Evolutionary conservation across 345 rosid species (phyloP), one percentile per base, ranked within the genome.

Genomic region (Crucihimalaya himalaica): DNA sequence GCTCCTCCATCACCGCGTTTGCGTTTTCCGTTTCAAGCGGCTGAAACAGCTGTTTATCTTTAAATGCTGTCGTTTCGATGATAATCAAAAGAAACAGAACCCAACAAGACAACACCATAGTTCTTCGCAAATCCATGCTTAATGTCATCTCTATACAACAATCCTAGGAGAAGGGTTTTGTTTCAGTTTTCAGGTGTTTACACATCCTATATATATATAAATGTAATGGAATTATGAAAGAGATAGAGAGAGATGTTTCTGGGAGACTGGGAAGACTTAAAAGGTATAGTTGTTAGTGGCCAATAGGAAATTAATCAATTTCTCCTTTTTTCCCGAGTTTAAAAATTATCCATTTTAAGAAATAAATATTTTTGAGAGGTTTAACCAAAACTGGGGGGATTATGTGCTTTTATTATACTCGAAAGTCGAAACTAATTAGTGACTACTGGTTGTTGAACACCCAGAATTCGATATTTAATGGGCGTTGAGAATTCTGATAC

Each of bases 1-100:
- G 32, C 34, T 69, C 16, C 60, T 42, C 69, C 56, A 63, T 28
- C 28, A 19, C 10, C 40, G 74, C 63, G 74, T 68, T 53, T 68
- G 50, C 69, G 63, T 68, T 68, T 34, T 28, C 70, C 60, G 50
- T 37, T 65, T 46, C 51, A 2, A 42, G 63, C 8, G 52, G 72
- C 65, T 73, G 65, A 3, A 54, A 21, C 59, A 65, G 66, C 29
- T 74, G 54, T 40, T 25, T 72, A 7, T 60, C 55, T 4, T n/a
- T 35, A 40, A 20, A 61, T 58, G 70, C 56, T 32, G 69, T 13
- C 50, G 70, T 75, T 54, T 40, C 18, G 0, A 51, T 40, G 45
- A 52, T 20, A 23, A 42, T 15, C 29, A 50, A 18, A 61, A 68
- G 51, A 60, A 48, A 75, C 39, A 68, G 18, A 61, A 75, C 21